phyloP scores from a whole-genome alignment of 257 asterid species.

The Nyctanthes arbortristis region DNA sequence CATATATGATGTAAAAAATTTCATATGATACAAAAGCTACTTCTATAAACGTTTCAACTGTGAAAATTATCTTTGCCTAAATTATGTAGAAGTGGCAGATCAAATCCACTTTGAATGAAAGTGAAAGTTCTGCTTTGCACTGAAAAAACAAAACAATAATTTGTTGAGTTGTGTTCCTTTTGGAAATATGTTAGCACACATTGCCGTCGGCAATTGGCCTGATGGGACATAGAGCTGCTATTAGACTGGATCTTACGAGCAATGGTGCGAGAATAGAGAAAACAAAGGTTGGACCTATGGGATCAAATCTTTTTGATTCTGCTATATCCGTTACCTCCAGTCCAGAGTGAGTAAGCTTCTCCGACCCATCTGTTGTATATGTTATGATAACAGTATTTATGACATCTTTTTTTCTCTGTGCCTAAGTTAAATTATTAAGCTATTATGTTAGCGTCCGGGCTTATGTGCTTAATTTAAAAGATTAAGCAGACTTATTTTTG shows the following conservation, averaged over 20 bases:
- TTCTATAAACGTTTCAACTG: neutral
- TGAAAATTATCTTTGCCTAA: neutral
- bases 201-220: slow-evolving; percentile 62
- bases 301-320: slow-evolving; percentile 87
- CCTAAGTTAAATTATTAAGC: neutral
- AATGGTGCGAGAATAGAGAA: slow-evolving; percentile 56
- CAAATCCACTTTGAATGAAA: too few species aligned
- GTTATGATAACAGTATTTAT: too few species aligned
- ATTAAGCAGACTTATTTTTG: neutral
- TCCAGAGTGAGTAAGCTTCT: slow-evolving; percentile 97
- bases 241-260: slow-evolving; percentile 77
- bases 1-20: neutral
- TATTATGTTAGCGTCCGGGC: neutral
- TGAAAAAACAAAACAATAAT: neutral
- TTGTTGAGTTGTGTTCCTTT: slow-evolving; percentile 5
- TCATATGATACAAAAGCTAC: neutral
- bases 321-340: slow-evolving; percentile 79
- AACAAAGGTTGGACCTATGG: slow-evolving; percentile 92
- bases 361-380: slow-evolving; percentile 42
- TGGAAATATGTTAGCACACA: slow-evolving; percentile 9
- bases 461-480: neutral
- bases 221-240: slow-evolving; percentile 49
- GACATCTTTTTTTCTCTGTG: neutral
- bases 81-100: neutral
- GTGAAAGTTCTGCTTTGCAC: too few species aligned